Base-by-base conservation (phyloP, 192 early-diverging fungal species). In the Backusella westeae region DNA sequence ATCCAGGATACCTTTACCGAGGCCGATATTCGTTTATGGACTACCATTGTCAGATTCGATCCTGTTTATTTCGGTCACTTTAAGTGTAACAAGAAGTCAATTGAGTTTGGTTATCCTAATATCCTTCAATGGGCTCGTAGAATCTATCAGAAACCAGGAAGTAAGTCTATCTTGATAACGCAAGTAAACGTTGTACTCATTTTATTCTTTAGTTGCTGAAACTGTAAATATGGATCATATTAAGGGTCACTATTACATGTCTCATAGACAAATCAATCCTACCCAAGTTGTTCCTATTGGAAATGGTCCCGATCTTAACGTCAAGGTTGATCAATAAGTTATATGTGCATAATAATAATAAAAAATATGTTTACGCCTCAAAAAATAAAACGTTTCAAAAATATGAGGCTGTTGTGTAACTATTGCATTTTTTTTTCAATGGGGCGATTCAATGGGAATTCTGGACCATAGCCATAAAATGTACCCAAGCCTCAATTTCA, bases 141-240 rank as follows among this genome's bases (percentile, higher is more conserved):
- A 52, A 86, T 98, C 67, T 97, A 96, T 82, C 94, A 97, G 84
- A 88, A 93, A 67, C 91, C 92, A 9, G 89, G 81, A 75, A 21
- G 77, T 80, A 71, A 66, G 70, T 69, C 42, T 34, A 17, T 34
- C 4, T 29, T 39, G 9, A 29, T 29, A 32, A 32, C 3, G 6
- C 34, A 12, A 19, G 34, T 34, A 34, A 19, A 34, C 23, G 6
- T 8, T 75, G 12, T 49, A 3, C 15, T 14, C 29, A n/a, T 34
- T 21, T 74, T 34, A 17, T 63, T 23, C 15, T 69, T 75, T 36
- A 68, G 83, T 97, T 74, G 84, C 83, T 6, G 91, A 93, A 26
- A 98, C 98, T 4, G 92, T 98, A 44, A 91, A 98, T 84, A 93
- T 98, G 93, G 87, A 92, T 69, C 98, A 99, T 80, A 99, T 99